These are phyloP conservation scores for Microbotryum lychnidis-dioicae DNA, from an alignment of 1,284 basidiomycete species.

Conservation along the genomic window DNA sequence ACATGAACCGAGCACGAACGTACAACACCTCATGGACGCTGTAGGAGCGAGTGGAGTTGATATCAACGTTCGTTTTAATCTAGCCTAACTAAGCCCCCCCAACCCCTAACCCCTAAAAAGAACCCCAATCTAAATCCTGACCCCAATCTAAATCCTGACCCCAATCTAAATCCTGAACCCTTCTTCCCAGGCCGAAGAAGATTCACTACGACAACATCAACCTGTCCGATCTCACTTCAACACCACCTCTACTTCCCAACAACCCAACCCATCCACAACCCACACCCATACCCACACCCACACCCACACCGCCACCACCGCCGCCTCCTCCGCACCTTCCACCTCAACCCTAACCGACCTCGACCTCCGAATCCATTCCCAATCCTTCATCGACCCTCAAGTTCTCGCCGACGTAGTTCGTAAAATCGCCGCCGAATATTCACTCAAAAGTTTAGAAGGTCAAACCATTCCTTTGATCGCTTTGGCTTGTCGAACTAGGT, in stretches of 20 bases:
- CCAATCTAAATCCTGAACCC: too few species aligned
- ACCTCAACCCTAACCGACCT: background rate
- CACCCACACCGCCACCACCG: background rate
- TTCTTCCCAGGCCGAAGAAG: slow-evolving; percentile 34
- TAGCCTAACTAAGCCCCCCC: too few species aligned
- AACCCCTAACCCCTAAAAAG: too few species aligned
- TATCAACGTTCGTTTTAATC: slow-evolving; percentile 24
- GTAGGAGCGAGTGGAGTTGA: slow-evolving; percentile 36
- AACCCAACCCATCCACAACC: too few species aligned
- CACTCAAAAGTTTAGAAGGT: slow-evolving; percentile 35
- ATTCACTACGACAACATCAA: slow-evolving; percentile 22
- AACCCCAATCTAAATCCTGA: too few species aligned
- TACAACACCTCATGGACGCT: slow-evolving; percentile 35
- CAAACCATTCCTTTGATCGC: slow-evolving; percentile 47
- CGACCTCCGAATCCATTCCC: slow-evolving; percentile 9
- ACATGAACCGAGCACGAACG: slow-evolving; percentile 21
- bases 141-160: too few species aligned
- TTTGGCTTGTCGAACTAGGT: slow-evolving; percentile 62
- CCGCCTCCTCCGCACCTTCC: background rate
- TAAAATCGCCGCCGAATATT: slow-evolving; percentile 34
- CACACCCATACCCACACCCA: too few species aligned
- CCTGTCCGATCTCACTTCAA: too few species aligned
- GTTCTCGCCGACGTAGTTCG: slow-evolving; percentile 31
- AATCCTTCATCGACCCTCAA: slow-evolving; percentile 32
- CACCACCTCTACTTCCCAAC: too few species aligned